Conservation (phyloP, 139 green algal species). For the Eudorina sp. region DNA sequence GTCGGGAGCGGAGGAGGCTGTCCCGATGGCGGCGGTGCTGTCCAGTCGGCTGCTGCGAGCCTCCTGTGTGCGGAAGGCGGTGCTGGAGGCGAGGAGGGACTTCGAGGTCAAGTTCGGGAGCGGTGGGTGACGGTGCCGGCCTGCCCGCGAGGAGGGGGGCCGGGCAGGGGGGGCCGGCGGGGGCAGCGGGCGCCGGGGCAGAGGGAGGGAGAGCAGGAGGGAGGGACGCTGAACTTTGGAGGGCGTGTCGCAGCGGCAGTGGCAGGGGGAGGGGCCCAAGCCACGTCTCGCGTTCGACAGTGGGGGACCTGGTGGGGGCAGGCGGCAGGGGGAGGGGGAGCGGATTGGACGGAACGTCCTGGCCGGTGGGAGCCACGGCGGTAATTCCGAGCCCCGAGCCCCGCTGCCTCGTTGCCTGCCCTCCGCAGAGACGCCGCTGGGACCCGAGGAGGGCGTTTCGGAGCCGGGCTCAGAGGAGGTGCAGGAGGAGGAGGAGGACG, state of each 20-base stretch:
- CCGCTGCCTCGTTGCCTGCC: too few relatives aligned
- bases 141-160: not conserved
- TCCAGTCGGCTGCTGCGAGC: constrained; percentile 54
- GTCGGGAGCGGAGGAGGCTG: not conserved
- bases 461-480: not conserved
- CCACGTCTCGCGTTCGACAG: too few relatives aligned
- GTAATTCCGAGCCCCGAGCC: too few relatives aligned
- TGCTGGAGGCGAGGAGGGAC: constrained; percentile 43
- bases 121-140: not conserved
- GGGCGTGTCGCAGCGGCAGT: too few relatives aligned
- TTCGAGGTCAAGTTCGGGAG: constrained; percentile 32
- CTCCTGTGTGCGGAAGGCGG: constrained; percentile 52
- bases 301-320: too few relatives aligned
- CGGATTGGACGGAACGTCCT: too few relatives aligned
- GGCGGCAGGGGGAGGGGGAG: too few relatives aligned
- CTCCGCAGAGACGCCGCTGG: not conserved
- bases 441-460: not conserved
- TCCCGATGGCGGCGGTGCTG: constrained; percentile 28
- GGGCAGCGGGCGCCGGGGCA: not conserved
- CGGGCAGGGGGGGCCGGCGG: not conserved
- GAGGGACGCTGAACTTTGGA: too few relatives aligned
- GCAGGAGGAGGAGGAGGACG: not conserved
- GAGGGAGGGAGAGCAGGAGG: too few relatives aligned
- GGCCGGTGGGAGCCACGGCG: too few relatives aligned
- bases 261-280: too few relatives aligned